These are phyloP conservation scores for Paratinospora sagittata DNA, from an alignment of 164 flowering plant species.

Conservation along the genomic window DNA sequence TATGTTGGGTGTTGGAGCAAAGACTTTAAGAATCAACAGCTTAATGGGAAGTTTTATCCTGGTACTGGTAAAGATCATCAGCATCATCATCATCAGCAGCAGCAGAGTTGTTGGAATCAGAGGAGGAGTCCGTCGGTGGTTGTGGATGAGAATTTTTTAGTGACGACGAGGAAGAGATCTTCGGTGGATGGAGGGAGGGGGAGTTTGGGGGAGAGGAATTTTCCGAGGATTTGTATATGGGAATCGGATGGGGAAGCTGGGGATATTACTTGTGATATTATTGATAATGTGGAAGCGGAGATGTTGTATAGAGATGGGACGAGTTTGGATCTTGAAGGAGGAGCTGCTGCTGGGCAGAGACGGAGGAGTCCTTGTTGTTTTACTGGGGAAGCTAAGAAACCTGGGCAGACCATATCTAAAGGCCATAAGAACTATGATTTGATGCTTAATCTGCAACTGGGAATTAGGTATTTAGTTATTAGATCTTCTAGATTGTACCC, in stretches of 20 bases:
- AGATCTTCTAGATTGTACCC: background rate
- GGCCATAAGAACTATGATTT: constrained; percentile 83
- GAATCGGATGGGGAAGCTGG: constrained; percentile 87
- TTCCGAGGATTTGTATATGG: constrained; percentile 86
- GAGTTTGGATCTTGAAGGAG: constrained; percentile 30
- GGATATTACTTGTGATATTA: constrained; percentile 82
- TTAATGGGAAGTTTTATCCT: constrained; percentile 48
- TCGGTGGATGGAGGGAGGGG: constrained; percentile 51
- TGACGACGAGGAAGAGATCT: constrained; percentile 43
- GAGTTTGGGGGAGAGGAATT: constrained; percentile 38
- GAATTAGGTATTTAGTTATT: constrained; percentile 50
- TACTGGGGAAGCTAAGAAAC: constrained; percentile 57
- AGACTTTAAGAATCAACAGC: constrained; percentile 24
- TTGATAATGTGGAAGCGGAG: constrained; percentile 69
- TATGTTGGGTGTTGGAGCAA: constrained; percentile 51
- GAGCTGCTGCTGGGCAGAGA: constrained; percentile 20
- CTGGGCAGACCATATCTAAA: constrained; percentile 61
- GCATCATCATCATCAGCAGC: too few relatives aligned
- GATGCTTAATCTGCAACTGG: constrained; percentile 80
- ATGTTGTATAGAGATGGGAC: constrained; percentile 53
- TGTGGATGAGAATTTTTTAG: constrained; percentile 8
- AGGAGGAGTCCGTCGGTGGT: background rate
- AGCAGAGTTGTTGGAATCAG: too few relatives aligned
- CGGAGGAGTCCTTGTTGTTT: constrained; percentile 52
- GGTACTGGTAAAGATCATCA: too few relatives aligned